Base-by-base conservation (phyloP, 2,329 filamentous ascomycete genomes). In the Fusarium algeriense region DNA sequence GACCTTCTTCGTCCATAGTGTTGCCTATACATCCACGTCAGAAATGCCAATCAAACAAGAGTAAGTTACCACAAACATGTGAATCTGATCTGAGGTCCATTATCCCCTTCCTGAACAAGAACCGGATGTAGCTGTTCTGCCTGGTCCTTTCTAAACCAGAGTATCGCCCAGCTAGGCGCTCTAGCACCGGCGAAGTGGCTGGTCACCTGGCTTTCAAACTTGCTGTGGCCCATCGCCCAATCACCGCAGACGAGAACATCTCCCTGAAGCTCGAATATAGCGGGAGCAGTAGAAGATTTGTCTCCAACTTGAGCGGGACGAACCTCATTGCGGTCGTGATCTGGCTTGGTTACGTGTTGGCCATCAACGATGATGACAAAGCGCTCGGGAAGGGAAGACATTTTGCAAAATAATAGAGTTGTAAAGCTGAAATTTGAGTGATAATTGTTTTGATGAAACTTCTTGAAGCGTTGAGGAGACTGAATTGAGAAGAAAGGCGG, bases 371-470 rank as follows among this genome's bases (percentile, higher is more conserved):
- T 7, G 20, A 50, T 37, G 20, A 35, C 1, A 9, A 50, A 50
- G 20, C 5, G 48, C 17, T 26, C 5, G 2, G 48, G 48, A 26
- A 50, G 15, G 7, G 32, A 37, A 19, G 32, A 26, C 48, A 50
- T 50, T 26, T 11, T 50, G 17, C 19, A 19, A 26, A 14, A 6
- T 35, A 4, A 4, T 46, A 15, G 6, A 14, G 7, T 4, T 19
- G 3, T 9, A 2, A 23, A 49, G 46, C 1, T 49, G 1, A 49
- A 5, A 0, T 14, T 4, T 1, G 20, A 9, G 20, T 49, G 46
- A 23, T 23, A 13, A 2, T 13, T 6, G 23, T 23, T 23, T 23
- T 23, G 23, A 8, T 11, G 30, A 30, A 30, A 30, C 10, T 30
- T 30, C 8, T 11, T 30, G 10, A 30, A 9, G 30, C 30, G 30